Conservation (phyloP, 352 stramenopile genomes). For the Phytophthora pistaciae region DNA sequence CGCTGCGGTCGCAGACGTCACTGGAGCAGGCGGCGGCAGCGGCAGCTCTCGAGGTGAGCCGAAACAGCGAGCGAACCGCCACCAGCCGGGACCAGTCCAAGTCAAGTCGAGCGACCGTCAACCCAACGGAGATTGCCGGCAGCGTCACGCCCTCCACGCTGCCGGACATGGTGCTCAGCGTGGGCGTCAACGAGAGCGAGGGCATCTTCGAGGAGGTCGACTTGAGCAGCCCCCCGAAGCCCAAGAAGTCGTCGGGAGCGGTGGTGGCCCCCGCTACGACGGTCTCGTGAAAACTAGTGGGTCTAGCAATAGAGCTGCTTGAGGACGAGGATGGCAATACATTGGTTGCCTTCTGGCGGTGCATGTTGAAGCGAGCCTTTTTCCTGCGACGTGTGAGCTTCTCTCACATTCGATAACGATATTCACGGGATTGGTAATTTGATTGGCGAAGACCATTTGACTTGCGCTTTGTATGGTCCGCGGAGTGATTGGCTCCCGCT, state of each 20-base stretch:
- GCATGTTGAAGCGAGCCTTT: conserved; percentile 8
- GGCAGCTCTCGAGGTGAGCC: conserved; percentile 18
- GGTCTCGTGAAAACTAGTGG: conserved; percentile 1
- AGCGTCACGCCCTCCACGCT: not conserved
- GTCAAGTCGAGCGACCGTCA: conserved; percentile 6
- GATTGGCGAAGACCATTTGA: conserved; percentile 48
- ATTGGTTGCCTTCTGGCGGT: not conserved
- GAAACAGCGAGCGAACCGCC: conserved; percentile 9
- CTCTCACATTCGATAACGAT: conserved; percentile 22
- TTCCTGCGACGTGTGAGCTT: conserved; percentile 37
- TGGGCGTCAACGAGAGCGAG: conserved; percentile 61
- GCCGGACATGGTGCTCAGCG: conserved; percentile 19
- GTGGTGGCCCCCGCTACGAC: conserved; percentile 11
- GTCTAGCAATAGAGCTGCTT: not conserved
- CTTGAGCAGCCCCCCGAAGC: conserved; percentile 24
- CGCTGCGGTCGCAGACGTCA: conserved; percentile 20
- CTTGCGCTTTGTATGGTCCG: conserved; percentile 64
- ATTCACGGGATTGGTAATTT: conserved; percentile 15
- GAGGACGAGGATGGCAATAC: not conserved
- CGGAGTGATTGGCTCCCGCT: conserved; percentile 87
- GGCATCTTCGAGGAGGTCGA: conserved; percentile 57
- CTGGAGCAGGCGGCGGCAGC: conserved; percentile 18
- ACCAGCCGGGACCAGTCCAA: not conserved
- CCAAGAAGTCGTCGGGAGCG: conserved; percentile 8
- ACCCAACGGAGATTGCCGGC: conserved; percentile 10